A percentile compares a stretch with the other conserved stretches of the same genome.
Conservation (phyloP, 2,329 filamentous ascomycete genomes). For the Malbranchea zuffiana region DNA sequence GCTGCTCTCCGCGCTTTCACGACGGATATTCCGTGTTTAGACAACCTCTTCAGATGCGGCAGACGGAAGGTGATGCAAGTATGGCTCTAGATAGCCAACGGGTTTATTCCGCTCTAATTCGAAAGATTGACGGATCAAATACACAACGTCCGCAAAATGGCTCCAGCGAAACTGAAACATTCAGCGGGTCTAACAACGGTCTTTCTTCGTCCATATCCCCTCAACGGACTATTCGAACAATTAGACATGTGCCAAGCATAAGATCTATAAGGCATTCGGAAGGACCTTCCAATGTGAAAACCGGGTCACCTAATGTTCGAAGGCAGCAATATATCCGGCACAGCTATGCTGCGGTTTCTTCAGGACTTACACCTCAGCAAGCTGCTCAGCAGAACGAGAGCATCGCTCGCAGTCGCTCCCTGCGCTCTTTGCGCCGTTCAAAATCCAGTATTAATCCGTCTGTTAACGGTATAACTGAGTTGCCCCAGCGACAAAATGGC, state of each 20-base stretch:
- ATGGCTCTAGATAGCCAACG: conserved; percentile 21
- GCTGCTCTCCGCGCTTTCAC: conserved; percentile 19
- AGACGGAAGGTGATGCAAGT: conserved; percentile 15
- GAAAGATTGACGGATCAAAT: conserved; percentile 20
- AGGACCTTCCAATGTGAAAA: not conserved
- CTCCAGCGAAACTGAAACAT: not conserved
- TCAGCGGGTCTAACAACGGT: not conserved
- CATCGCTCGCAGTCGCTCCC: not conserved
- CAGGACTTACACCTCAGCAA: conserved; percentile 15
- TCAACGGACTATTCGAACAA: conserved; percentile 5
- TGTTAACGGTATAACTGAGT: not conserved
- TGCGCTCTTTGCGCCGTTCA: not conserved
- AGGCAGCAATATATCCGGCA: conserved; percentile 9
- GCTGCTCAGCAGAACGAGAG: conserved; percentile 19
- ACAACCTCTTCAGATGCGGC: conserved; percentile 19
- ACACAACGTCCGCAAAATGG: conserved; percentile 1
- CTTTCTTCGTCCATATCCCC: conserved; percentile 3
- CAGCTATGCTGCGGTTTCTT: not conserved
- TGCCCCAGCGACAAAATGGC: conserved; percentile 5
- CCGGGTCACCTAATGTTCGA: conserved; percentile 5
- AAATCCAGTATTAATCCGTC: not conserved
- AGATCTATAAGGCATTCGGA: not conserved
- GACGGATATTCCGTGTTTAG: conserved; percentile 22
- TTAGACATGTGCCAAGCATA: conserved; percentile 13
- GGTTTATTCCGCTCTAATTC: conserved; percentile 26